Base-by-base conservation (phyloP, 2,329 filamentous ascomycete genomes). In the Anthostomella pinea region DNA sequence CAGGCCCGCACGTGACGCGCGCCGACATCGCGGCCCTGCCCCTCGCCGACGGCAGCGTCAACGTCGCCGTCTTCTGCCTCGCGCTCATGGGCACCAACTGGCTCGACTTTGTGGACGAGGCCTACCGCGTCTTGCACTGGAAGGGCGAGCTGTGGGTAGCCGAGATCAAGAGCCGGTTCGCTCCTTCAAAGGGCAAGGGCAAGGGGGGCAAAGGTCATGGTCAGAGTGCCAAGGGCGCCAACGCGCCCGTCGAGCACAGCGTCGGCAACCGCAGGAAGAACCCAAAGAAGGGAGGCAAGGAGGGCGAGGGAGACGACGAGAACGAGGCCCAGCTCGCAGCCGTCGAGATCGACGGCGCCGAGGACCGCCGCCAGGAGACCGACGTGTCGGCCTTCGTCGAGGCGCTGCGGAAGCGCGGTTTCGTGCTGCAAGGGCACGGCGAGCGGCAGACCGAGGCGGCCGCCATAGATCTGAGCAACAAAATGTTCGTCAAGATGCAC, bases 31-130 rank as follows among this genome's bases (percentile, higher is more conserved):
- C 89, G 19, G 77, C 84, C 41, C 70, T 98, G 2, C 91, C 91
- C 0, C 68, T 95, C 1, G 69, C 70, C 5, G 81, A 90, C 50
- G 83, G 80, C 28, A 81, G 77, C 44, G 81, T 89, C 43, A 89
- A 98, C 62, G 75, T 98, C 5, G 87, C 87, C 31, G 83, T 98
- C 51, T 97, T 97, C 71, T 98, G 93, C 63, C 76, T 98, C 20
- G 93, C 91, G 32, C 78, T 98, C 41, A 98, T 98, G 93, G 93
- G 93, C 57, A 98, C 93, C 37, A 98, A 98, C 68, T 98, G 93
- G 91, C 77, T 95, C 35, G 83, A 88, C 53, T 97, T 98, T 61
- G 78, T 98, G 54, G 93, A 97, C 66, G 93, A 98, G 68, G 91
- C 91, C 10, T 95, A 88, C 70, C 83, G 93, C 35, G 75, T 97